Evolutionary conservation across 352 stramenopile genomes (phyloP).

Genomic region (Globisporangium emineosum): DNA sequence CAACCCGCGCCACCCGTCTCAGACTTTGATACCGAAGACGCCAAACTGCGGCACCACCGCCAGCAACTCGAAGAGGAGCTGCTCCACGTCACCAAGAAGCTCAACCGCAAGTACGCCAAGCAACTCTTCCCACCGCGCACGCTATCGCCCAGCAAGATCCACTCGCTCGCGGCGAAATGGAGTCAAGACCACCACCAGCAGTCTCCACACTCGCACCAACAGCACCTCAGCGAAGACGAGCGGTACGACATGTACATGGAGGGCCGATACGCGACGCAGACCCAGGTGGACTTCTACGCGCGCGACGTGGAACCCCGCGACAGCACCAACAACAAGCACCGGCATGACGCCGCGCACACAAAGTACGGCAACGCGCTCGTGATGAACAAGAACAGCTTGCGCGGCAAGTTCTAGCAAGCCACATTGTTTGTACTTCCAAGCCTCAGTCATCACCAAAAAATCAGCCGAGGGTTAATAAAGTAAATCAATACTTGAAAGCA

Average conservation of each 20-base stretch:
- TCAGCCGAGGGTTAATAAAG: background rate
- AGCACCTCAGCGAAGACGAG: conserved; percentile 30
- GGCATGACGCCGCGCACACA: conserved; percentile 42
- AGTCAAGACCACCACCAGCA: conserved; percentile 20
- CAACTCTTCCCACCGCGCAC: conserved; percentile 32
- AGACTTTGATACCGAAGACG: background rate
- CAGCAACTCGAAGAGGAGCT: conserved; percentile 46
- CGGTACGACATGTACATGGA: conserved; percentile 55
- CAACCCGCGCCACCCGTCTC: background rate
- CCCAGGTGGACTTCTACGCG: conserved; percentile 59
- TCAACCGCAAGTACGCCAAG: conserved; percentile 72
- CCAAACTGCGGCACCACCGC: conserved; percentile 29
- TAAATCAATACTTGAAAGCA: background rate
- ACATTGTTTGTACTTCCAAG: background rate
- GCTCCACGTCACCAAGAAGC: conserved; percentile 56
- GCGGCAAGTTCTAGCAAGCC: conserved; percentile 41
- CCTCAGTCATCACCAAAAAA: background rate
- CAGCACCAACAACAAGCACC: conserved; percentile 41
- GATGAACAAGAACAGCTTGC: conserved; percentile 49
- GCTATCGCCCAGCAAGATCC: conserved; percentile 32
- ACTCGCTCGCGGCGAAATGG: conserved; percentile 45
- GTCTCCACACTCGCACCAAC: background rate
- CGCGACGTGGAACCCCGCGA: conserved; percentile 47
- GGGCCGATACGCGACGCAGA: conserved; percentile 53
- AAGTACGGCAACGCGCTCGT: conserved; percentile 73